Base-by-base conservation (phyloP, 2,329 filamentous ascomycete genomes). In the Colletotrichum siamense region DNA sequence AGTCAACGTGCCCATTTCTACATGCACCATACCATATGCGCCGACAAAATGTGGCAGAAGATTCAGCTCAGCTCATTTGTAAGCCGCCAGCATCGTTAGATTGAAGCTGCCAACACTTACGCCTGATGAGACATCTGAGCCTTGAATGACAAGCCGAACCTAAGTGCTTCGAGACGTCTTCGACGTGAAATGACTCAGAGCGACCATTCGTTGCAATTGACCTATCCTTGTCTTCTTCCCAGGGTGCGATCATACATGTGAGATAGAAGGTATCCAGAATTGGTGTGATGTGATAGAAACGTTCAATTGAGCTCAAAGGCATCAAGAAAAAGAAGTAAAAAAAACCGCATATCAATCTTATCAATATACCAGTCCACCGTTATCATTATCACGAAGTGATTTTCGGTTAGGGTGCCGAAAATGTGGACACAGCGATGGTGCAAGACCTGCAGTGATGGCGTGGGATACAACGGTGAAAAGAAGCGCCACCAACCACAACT, bases 401-500 rank as follows among this genome's bases (percentile, higher is more conserved):
- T 44, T 65, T 39, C 72, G 62, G 72, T 49, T 52, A 22, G 49
- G 10, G 52, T 65, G 62, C 72, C 68, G 72, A 62, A 71, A 73
- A 6, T 49, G 67, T 74, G 66, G 71, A 18, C 30, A 26, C 64
- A 1, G 8, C 24, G 59, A 71, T 74, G 71, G 66, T 71, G 71
- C 71, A 71, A 74, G 18, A 71, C 36, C 30, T 39, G 66, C 66
- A 65, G 52, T 18, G 18, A 74, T 74, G 71, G 71, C 71, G 71
- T 71, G 59, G 28, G 5, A 34, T 52, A 34, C 61, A 36, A 49
- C 66, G 66, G 18, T 74, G 7, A n/a, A 16, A 28, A 61, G 44
- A 65, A 74, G 71, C 71, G 66, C 44, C 71, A 70, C 71, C 71
- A 74, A 74, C 67, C 71, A 71, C 30, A 55, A 2, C 24, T 24